Conservation (phyloP, 495 filamentous ascomycete genomes). For the Penicillium flavigenum region DNA sequence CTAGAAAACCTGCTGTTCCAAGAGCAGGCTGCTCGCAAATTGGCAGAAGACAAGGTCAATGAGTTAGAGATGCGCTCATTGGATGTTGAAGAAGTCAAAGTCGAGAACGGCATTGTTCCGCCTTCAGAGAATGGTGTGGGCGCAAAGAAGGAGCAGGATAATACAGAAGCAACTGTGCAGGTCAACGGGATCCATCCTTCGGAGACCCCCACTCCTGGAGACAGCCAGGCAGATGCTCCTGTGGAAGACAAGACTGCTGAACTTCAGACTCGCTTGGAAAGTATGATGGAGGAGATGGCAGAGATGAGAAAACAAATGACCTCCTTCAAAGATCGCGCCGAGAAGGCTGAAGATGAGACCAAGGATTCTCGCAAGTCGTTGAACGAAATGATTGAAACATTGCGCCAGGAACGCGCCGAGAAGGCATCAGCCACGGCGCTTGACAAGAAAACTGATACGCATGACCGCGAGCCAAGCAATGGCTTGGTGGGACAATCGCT, state of each 20-base stretch:
- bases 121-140: conserved; percentile 20
- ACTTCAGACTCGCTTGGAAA: conserved; percentile 73
- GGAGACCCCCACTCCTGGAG: conserved; percentile 32
- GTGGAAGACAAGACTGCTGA: conserved; percentile 32
- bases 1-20: conserved; percentile 74
- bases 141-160: conserved; percentile 15
- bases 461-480: conserved; percentile 10
- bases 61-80: conserved; percentile 56
- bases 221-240: conserved; percentile 32
- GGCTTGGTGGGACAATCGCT: conserved; percentile 1
- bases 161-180: conserved; percentile 12
- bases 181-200: conserved; percentile 18
- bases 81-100: conserved; percentile 22
- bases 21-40: conserved; percentile 77
- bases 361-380: conserved; percentile 66
- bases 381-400: conserved; percentile 83
- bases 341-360: conserved; percentile 75
- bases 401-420: conserved; percentile 62
- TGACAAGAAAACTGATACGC: conserved; percentile 9
- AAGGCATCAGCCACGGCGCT: conserved; percentile 11
- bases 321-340: conserved; percentile 69
- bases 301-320: conserved; percentile 79
- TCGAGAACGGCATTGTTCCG: conserved; percentile 37
- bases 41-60: conserved; percentile 77
- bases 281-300: conserved; percentile 79